Evolutionary conservation across 2,329 filamentous ascomycete genomes (phyloP), one percentile per base, ranked within the genome.

Genomic region (Cercospora beticola): DNA sequence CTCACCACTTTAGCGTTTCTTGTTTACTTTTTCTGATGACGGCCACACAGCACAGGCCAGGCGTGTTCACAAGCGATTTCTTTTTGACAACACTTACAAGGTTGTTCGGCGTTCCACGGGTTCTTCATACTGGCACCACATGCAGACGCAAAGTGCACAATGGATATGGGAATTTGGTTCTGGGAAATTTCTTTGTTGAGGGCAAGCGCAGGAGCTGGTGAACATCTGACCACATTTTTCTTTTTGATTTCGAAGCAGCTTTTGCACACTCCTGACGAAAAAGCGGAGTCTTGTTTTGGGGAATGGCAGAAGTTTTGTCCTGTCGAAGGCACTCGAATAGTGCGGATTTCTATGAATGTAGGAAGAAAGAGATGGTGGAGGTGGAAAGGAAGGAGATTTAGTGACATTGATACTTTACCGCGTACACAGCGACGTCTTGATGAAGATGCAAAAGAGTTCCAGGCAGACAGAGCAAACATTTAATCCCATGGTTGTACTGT

Each of bases 151-250:
- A 64, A 54, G 49, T 69, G 64, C 59, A 60, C 64, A 23, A 18
- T 23, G 54, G 16, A 21, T 49, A 54, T 52, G 36, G 63, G 67
- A 49, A 64, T 59, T 62, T 46, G 33, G 33, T 16, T 33, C 16
- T 63, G 28, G 28, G n/a, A 21, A 21, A 18, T 59, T 59, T 59
- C 28, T 54, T 59, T 59, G 16, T 59, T 31, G 18, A 21, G 61
- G 52, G 52, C 23, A 31, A 66, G 67, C 67, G 67, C 65, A 26
- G 67, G 67, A 69, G 67, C 67, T 66, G 59, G 64, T 63, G 67
- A 56, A 46, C 23, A 54, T 54, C 12, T 28, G 49, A 54, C 23
- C 49, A 28, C 49, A 16, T 62, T 61, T 52, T 33, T 46, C 30
- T 54, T 60, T 54, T 33, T 43, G 46, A 31, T 40, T 23, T 57